phyloP scores from a whole-genome alignment of 2,329 filamentous ascomycete genomes.

The Aspergillus candidus region DNA sequence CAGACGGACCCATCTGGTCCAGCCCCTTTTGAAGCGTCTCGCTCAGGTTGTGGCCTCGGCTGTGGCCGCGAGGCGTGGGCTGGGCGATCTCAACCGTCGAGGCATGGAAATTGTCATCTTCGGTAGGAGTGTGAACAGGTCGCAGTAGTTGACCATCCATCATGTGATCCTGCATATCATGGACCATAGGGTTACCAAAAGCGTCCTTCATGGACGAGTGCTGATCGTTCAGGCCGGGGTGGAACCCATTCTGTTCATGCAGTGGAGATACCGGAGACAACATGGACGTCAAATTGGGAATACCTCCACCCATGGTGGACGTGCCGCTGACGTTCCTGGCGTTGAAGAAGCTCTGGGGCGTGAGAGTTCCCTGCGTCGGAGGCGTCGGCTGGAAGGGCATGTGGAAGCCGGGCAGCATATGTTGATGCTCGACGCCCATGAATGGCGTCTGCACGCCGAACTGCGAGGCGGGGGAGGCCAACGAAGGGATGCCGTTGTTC shows the following conservation, averaged over 20 bases:
- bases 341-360: constrained; percentile 40
- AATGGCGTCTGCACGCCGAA: constrained; percentile 57
- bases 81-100: constrained; percentile 50
- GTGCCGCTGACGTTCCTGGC: constrained; percentile 44
- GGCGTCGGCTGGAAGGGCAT: constrained; percentile 59
- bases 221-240: constrained; percentile 22
- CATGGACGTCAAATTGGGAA: constrained; percentile 42
- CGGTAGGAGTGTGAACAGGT: constrained; percentile 26
- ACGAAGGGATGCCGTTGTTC: constrained; percentile 58
- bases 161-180: constrained; percentile 24
- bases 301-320: constrained; percentile 50
- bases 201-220: constrained; percentile 17
- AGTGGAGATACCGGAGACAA: constrained; percentile 62
- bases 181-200: constrained; percentile 20
- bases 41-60: constrained; percentile 62
- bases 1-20: constrained; percentile 58
- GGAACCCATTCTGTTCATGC: constrained; percentile 44
- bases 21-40: constrained; percentile 76
- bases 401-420: constrained; percentile 62
- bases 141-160: constrained; percentile 21
- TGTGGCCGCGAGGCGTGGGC: constrained; percentile 54
- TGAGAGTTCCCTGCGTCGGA: constrained; percentile 39
- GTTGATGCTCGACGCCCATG: constrained; percentile 48
- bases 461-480: constrained; percentile 63
- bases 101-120: constrained; percentile 37